Evolutionary conservation across 2,329 filamentous ascomycete species (phyloP), one percentile per base, ranked within the genome.

Genomic region (Pleoardoris graminearum): DNA sequence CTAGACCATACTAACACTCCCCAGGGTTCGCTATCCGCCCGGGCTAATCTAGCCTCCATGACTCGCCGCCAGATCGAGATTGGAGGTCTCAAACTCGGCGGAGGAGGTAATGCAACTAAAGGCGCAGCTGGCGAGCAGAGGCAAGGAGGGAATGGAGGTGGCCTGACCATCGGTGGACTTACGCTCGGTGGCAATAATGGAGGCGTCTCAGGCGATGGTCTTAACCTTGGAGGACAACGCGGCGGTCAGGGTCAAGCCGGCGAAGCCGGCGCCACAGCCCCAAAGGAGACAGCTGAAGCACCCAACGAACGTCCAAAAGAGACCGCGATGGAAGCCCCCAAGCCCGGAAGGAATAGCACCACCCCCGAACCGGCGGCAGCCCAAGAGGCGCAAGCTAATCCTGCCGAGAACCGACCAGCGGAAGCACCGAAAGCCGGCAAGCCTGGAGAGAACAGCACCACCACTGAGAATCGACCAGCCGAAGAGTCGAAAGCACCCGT

Each of bases 111-210:
- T 23, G 42, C 22, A 14, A 48, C 39, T 11, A 11, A 43, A 8
- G 36, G 25, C 17, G 30, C 22, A 25, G 42, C 32, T 17, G 43
- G 47, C 29, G 50, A 37, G 17, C 53, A 52, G 42, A 47, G 41
- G 2, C 53, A 59, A 45, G 53, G 56, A 22, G 58, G 56, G 35
- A 55, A 49, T 12, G 57, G 57, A 36, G 60, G 62, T 44, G 59
- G 50, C 11, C 51, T 69, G 16, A 55, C 49, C 14, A 64, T 70
- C 19, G 67, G 68, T 25, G 67, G 67, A 1, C 55, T 69, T 29
- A 70, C 67, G n/a, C 59, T 71, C 7, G 68, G 67, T 23, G 68
- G 68, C 4, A 30, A 60, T 19, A 60, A 54, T 22, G 67, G 68
- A n/a, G 67, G 67, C 7, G 67, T 68, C 22, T 59, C 52, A 14